Evolutionary conservation across 345 rosid species (phyloP), one percentile per base, ranked within the genome.

Genomic region (Eucalyptus albens): DNA sequence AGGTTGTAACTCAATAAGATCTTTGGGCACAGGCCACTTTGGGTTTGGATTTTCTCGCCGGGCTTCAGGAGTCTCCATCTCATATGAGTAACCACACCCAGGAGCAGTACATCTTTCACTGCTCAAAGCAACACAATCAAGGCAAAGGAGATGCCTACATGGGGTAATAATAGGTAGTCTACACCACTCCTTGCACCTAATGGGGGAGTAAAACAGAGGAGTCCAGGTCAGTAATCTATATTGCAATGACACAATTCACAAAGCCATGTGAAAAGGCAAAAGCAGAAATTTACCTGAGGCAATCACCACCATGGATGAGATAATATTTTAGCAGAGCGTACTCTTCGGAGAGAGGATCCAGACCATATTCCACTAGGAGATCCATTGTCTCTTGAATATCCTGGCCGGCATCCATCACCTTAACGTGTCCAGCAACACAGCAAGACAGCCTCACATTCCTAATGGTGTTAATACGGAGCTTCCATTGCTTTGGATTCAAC

Each of bases 351-450:
- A 89, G 86, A 87, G 95, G 91, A 92, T 96, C 96, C 80, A 95
- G 92, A 88, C 98, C 96, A 88, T 51, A 91, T 91, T 90, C 94
- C 93, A 92, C 93, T 86, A 98, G 94, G 67, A 92, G 87, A 92
- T 98, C 98, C 99, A 98, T 96, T 37, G 99, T 96, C 92, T 98
- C 99, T 93, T 95, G 96, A 89, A 98, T 95, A 96, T 98, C 99
- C 67, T 95, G 93, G 77, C 98, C 99, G 51, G 96, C 96, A 85
- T 95, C 97, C 67, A 93, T 90, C 91, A 98, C 97, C 92, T 96
- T 98, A 87, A 98, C 92, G 88, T 98, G 99, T 72, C 99, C 99
- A 42, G 99, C 98, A 89, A 98, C 99, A 93, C 99, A 98, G 91
- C 99, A 98, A 80, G 99, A 98, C 51, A 95, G 89, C 93, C 99